Base-by-base conservation (phyloP, 176 grass and related monocot species). In the Pontederia paniculata region DNA sequence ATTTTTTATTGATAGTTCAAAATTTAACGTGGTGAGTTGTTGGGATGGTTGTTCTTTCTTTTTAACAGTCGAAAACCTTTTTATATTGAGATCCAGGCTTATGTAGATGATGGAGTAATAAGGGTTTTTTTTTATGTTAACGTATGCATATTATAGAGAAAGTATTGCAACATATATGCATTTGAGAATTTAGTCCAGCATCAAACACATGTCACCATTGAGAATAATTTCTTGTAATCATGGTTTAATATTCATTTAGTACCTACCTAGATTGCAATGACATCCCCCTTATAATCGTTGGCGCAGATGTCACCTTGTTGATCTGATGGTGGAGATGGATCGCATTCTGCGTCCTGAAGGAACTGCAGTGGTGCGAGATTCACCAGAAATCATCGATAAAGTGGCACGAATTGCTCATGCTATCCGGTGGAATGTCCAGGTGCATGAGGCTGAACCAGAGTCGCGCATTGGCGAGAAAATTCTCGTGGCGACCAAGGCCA, bases 301-400 rank as follows among this genome's bases (percentile, higher is more conserved):
- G 58, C 57, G 31, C 74, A 98, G 93, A 60, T 98, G 93, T 72
- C 80, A 84, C 41, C 65, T 97, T 37, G 74, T 88, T 64, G 86
- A 97, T 97, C 52, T 97, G 21, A 78, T 97, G 76, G 65, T 91
- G 71, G 93, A 97, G 75, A 91, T 97, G 93, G 93, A 97, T 78
- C 86, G 86, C n/a, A 84, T 97, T 54, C 23, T 91, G 42, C 80
- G 93, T 18, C 93, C 86, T 65, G 83, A 84, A 81, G 93, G 93
- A 65, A 91, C 74, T 53, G 83, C 72, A 11, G 28, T 98, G 62
- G 81, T 98, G 57, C 45, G 93, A 25, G 86, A 84, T 17, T 70
- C 69, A 54, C 41, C 64, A 37, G 77, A 98, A 71, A 53, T 91
- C 22, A 82, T 98, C 2, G 48, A 69, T 50, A 88, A 80, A 58